Evolutionary conservation across 768 basidiomycete species (phyloP), one percentile per base, ranked within the genome.

Genomic region (Leucosporidium scottii): DNA sequence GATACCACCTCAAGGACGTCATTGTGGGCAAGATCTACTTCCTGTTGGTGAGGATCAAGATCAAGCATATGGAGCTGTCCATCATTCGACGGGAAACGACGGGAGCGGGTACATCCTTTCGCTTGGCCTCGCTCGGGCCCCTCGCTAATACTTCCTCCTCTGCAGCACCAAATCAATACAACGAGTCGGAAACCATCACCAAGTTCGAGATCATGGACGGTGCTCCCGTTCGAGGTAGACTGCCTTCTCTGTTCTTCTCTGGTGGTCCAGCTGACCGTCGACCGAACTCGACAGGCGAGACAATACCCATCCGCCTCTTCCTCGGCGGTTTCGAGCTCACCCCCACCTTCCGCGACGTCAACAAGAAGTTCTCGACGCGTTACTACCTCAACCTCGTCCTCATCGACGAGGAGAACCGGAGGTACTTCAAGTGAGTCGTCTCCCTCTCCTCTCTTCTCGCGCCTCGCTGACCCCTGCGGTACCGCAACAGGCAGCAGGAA

Each of bases 171-270:
- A 99, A 98, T 75, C 93, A 93, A 80, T 98, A 99, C 79, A 99
- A 97, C 77, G 94, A 99, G 79, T 91, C 89, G 75, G 93, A 98
- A 78, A 98, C 93, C 12, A 97, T 99, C 75, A 98, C 96, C 13
- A 98, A 98, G 79, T 98, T 97, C 76, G 96, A 98, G 80, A 96
- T 97, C 73, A 96, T 96, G 93, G 93, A 98, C 77, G 93, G 93
- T 3, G 91, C 93, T 10, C 94, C 94, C 2, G 92, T 97, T n/a
- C 84, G 92, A 81, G 91, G 91, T 89, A 25, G 20, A 77, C 27
- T 25, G 50, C 23, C 18, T 27, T 5, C 44, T 28, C 54, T 36
- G 25, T 67, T 12, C 23, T 44, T 55, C 27, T 47, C 59, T 17
- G n/a, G 36, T 5, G 8, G 12, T 49, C 28, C 30, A 0, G 10